A percentile compares a stretch with the other conserved stretches of the same genome.
Evolutionary conservation across 192 early-diverging fungal species (phyloP).

Genomic region (Anaeromyces robustus): DNA sequence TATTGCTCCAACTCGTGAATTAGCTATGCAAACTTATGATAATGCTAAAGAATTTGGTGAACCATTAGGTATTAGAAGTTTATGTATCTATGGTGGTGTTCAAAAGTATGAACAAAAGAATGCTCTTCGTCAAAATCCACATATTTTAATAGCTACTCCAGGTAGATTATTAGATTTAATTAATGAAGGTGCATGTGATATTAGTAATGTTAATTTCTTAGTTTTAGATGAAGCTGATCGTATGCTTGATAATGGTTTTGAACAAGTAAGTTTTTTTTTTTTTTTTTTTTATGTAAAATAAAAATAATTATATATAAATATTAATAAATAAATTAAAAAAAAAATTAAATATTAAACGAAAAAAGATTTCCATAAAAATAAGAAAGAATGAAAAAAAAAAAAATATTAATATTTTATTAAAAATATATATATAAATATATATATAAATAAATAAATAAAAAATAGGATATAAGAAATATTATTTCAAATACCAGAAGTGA

Average conservation of each 20-base stretch:
- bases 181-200: slow-evolving; percentile 60
- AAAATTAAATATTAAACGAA: too few species aligned
- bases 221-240: slow-evolving; percentile 22
- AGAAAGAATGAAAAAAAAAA: too few species aligned
- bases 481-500: slow-evolving; percentile 52
- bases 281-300: not conserved
- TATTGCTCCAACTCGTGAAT: slow-evolving; percentile 46
- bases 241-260: slow-evolving; percentile 13
- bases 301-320: too few species aligned
- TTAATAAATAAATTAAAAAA: too few species aligned
- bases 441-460: too few species aligned
- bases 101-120: slow-evolving; percentile 54
- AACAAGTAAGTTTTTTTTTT: slow-evolving; percentile 54
- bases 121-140: slow-evolving; percentile 28
- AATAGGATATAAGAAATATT: slow-evolving; percentile 77
- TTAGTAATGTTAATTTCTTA: slow-evolving; percentile 67
- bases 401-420: too few species aligned
- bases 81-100: slow-evolving; percentile 84
- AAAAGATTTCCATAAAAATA: too few species aligned
- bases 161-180: slow-evolving; percentile 88
- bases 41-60: slow-evolving; percentile 31
- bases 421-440: too few species aligned
- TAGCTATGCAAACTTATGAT: slow-evolving; percentile 28
- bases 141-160: slow-evolving; percentile 87
- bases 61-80: slow-evolving; percentile 50